Percentiles rank a stretch among this genome's conserved stretches.
Evolutionary conservation across 108 stramenopile genomes (phyloP).

Genomic region (Ochromonas danica): DNA sequence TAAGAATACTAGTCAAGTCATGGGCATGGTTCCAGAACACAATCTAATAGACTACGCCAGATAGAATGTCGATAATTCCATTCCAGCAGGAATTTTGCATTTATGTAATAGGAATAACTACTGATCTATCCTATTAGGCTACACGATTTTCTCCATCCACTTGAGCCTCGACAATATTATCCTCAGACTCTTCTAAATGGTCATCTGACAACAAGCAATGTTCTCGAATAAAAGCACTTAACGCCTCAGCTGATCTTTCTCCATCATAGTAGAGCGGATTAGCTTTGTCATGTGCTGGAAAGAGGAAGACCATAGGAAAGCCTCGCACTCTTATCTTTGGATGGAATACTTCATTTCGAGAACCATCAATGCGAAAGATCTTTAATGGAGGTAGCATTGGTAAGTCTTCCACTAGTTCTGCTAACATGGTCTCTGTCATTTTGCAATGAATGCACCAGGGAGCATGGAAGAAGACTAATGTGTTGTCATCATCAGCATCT

Average conservation of each 20-base stretch:
- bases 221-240: background rate
- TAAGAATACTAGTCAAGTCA: too few species aligned
- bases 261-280: conserved; percentile 7
- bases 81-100: too few species aligned
- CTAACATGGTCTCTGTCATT: background rate
- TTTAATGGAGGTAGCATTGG: background rate
- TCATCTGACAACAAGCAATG: too few species aligned
- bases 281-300: conserved; percentile 4
- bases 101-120: too few species aligned
- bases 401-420: background rate
- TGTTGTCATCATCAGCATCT: background rate
- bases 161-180: too few species aligned
- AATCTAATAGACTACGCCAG: too few species aligned
- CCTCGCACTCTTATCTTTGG: background rate
- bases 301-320: background rate
- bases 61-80: too few species aligned
- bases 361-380: conserved; percentile 8
- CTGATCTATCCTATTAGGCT: too few species aligned
- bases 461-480: background rate
- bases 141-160: too few species aligned
- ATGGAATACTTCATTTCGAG: background rate
- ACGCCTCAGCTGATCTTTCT: background rate
- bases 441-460: conserved; percentile 20
- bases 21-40: too few species aligned
- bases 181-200: too few species aligned